Conservation (phyloP, 345 rosid species). For the Populus ilicifolia region DNA sequence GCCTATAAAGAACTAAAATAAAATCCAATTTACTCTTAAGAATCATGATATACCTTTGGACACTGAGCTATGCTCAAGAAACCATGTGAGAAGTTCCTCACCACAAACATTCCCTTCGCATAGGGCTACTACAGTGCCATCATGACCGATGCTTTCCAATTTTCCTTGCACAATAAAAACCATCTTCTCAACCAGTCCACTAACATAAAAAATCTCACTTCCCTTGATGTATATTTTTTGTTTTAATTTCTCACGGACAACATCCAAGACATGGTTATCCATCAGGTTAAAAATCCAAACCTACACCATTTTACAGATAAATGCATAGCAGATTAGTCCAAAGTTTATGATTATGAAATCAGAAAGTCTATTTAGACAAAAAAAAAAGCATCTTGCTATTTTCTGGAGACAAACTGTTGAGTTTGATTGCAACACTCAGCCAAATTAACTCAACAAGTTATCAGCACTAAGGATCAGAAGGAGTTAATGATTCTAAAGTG, state of each 20-base stretch:
- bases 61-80: conserved; percentile 71
- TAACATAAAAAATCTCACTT: conserved; percentile 51
- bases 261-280: conserved; percentile 69
- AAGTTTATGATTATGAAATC: not conserved
- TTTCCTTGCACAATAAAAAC: conserved; percentile 82
- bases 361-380: not conserved
- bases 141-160: conserved; percentile 64
- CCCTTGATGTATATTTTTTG: conserved; percentile 65
- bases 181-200: conserved; percentile 73
- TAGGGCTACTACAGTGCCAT: conserved; percentile 38
- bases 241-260: conserved; percentile 65
- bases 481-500: not conserved
- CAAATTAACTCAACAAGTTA: not conserved
- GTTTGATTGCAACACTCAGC: not conserved
- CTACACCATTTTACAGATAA: conserved; percentile 31
- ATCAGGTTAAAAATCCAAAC: conserved; percentile 66
- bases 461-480: not conserved
- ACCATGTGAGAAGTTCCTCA: conserved; percentile 90
- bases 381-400: not conserved
- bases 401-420: not conserved
- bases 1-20: not conserved
- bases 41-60: conserved; percentile 42
- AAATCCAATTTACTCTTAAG: not conserved
- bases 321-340: not conserved
- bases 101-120: conserved; percentile 77